Percentiles rank a stretch among this genome's conserved stretches.
Conservation (phyloP, 2,329 filamentous ascomycete species). For the Colletotrichum liaoningense region DNA sequence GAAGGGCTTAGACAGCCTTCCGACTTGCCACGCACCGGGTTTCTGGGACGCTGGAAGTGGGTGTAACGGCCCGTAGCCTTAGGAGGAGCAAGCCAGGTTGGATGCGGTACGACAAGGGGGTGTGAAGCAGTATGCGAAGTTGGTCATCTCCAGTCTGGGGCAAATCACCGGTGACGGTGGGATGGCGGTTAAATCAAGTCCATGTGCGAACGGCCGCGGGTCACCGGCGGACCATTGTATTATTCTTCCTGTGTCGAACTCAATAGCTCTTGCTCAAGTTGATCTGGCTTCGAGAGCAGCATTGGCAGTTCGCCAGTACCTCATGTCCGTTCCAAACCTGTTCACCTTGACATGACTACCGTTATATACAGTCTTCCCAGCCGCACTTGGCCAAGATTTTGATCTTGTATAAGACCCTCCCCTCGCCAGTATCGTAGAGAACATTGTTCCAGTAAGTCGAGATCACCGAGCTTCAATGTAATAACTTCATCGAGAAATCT, state of each 20-base stretch:
- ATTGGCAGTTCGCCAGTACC: not conserved
- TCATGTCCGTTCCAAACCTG: not conserved
- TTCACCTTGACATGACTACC: not conserved
- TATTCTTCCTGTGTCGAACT: not conserved
- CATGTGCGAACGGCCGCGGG: slow-evolving; percentile 14
- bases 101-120: not conserved
- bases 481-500: not conserved
- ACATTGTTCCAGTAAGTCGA: not conserved
- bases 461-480: not conserved
- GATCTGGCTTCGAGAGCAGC: not conserved
- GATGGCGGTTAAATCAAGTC: not conserved
- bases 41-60: slow-evolving; percentile 11
- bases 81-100: not conserved
- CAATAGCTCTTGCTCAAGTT: not conserved
- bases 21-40: slow-evolving; percentile 18
- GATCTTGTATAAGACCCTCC: not conserved
- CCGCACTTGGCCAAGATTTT: not conserved
- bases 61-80: slow-evolving; percentile 11
- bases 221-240: slow-evolving; percentile 11
- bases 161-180: slow-evolving; percentile 1
- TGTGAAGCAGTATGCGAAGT: not conserved
- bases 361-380: not conserved
- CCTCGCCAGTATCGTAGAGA: not conserved
- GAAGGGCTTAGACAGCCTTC: not conserved
- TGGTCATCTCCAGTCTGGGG: not conserved